Conservation (phyloP, 2,329 filamentous ascomycete species). For the Paraconiothyrium brasiliense region DNA sequence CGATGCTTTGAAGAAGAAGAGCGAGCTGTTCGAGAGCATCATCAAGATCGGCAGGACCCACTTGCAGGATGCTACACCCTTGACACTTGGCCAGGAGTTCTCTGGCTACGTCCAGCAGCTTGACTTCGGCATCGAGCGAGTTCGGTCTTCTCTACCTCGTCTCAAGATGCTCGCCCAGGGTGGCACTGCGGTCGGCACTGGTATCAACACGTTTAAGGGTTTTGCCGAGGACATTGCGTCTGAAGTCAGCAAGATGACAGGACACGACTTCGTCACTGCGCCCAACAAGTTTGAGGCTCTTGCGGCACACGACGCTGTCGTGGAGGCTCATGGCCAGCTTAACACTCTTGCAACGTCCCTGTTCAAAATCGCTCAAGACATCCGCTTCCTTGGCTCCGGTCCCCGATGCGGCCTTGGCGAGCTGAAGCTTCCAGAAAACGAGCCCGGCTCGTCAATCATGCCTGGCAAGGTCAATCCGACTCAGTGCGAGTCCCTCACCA, state of each 20-base stretch:
- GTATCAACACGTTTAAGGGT: slow-evolving; percentile 95
- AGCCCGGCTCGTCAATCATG: slow-evolving; percentile 98
- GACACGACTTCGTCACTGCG: slow-evolving; percentile 91
- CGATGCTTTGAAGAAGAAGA: slow-evolving; percentile 85
- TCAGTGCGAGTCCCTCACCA: slow-evolving; percentile 96
- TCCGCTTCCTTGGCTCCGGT: slow-evolving; percentile 94
- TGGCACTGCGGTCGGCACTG: slow-evolving; percentile 95
- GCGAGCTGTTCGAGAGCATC: slow-evolving; percentile 87
- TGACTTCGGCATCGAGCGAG: slow-evolving; percentile 86
- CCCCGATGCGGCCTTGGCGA: slow-evolving; percentile 96
- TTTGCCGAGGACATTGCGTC: slow-evolving; percentile 93
- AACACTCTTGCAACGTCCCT: slow-evolving; percentile 93
- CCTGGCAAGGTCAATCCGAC: slow-evolving; percentile 99
- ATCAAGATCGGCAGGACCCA: slow-evolving; percentile 99
- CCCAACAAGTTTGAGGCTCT: slow-evolving; percentile 99
- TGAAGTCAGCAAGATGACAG: slow-evolving; percentile 92
- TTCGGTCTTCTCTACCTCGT: slow-evolving; percentile 83
- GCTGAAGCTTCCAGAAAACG: slow-evolving; percentile 93
- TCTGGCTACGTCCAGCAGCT: slow-evolving; percentile 97
- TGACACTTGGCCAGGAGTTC: slow-evolving; percentile 97
- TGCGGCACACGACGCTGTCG: slow-evolving; percentile 93
- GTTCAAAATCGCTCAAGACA: slow-evolving; percentile 98
- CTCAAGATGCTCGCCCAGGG: slow-evolving; percentile 90
- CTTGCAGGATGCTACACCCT: slow-evolving; percentile 93
- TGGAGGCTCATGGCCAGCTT: slow-evolving; percentile 90